Evolutionary conservation across 78 protist genomes (phyloP).

Genomic region (Dictyostelium capitatum): DNA sequence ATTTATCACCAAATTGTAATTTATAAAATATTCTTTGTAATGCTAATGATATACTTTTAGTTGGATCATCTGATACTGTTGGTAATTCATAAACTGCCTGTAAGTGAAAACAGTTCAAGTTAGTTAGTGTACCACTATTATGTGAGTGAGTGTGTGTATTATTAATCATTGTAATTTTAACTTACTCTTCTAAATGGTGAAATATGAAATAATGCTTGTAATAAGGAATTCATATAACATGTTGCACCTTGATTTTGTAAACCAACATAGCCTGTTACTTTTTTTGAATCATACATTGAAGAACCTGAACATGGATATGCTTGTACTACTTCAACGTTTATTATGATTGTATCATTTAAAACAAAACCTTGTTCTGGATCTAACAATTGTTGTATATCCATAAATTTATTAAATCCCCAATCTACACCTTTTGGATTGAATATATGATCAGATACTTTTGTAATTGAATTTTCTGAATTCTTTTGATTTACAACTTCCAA

Average conservation of each 20-base stretch:
- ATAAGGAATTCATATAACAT: conserved; percentile 92
- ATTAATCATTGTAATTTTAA: no score
- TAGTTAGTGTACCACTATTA: no score
- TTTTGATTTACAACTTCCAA: conserved; percentile 71
- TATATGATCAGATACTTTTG: conserved; percentile 37
- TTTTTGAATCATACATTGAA: conserved; percentile 44
- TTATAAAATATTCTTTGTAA: conserved; percentile 87
- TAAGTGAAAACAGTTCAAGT: no score
- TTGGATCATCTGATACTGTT: conserved; percentile 60
- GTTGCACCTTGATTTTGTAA: conserved; percentile 94
- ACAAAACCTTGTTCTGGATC: conserved; percentile 51
- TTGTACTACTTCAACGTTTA: conserved; percentile 34
- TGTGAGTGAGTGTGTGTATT: no score
- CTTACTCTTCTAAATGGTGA: conserved; percentile 74
- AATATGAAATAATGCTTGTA: conserved; percentile 86
- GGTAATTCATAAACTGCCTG: conserved; percentile 73
- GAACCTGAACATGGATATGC: conserved; percentile 4
- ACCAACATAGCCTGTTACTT: conserved; percentile 89
- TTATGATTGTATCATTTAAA: conserved; percentile 20
- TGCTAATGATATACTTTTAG: conserved; percentile 80
- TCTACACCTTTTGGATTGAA: conserved; percentile 35
- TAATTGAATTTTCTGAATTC: conserved; percentile 51
- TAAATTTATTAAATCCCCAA: conserved; percentile 79
- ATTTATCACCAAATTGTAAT: conserved; percentile 69
- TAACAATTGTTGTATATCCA: background rate